These are phyloP conservation scores for Ascosphaera apis DNA, from an alignment of 2,329 filamentous ascomycete genomes.

Conservation along the genomic window DNA sequence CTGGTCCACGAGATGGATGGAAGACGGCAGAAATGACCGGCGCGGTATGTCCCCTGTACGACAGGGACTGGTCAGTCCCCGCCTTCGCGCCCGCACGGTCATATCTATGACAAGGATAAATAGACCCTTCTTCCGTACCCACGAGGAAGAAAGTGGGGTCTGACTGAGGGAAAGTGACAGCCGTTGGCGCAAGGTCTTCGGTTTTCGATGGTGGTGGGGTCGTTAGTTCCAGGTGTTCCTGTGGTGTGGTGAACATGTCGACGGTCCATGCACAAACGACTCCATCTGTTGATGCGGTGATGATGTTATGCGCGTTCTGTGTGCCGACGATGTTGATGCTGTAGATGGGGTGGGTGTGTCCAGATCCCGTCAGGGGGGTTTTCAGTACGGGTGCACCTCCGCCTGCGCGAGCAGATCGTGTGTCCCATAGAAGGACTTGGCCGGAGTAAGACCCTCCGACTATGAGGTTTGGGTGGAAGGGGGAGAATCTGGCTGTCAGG, in stretches of 20 bases:
- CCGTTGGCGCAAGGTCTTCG: slow-evolving; percentile 85
- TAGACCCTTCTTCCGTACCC: slow-evolving; percentile 86
- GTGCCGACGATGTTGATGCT: slow-evolving; percentile 89
- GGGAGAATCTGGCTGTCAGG: slow-evolving; percentile 89
- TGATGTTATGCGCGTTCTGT: slow-evolving; percentile 96
- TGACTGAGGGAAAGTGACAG: slow-evolving; percentile 79
- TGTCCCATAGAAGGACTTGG: slow-evolving; percentile 94
- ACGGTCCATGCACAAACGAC: slow-evolving; percentile 94
- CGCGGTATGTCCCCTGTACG: slow-evolving; percentile 73
- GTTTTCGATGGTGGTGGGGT: slow-evolving; percentile 71
- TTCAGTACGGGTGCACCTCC: slow-evolving; percentile 61
- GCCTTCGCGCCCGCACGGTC: slow-evolving; percentile 94
- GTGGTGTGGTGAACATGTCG: slow-evolving; percentile 91
- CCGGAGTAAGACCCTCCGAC: slow-evolving; percentile 91
- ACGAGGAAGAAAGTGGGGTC: slow-evolving; percentile 96
- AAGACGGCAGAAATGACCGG: slow-evolving; percentile 94
- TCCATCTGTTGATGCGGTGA: slow-evolving; percentile 89
- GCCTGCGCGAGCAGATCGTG: slow-evolving; percentile 54
- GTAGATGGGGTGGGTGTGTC: slow-evolving; percentile 92
- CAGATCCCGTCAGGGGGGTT: slow-evolving; percentile 80
- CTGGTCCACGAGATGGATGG: slow-evolving; percentile 73
- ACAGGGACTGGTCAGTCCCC: slow-evolving; percentile 70
- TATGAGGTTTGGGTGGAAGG: slow-evolving; percentile 89
- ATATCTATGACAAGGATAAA: slow-evolving; percentile 91
- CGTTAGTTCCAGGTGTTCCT: slow-evolving; percentile 74